Evolutionary conservation across 805 yeast species (phyloP).

Genomic region (Candida incommunis): DNA sequence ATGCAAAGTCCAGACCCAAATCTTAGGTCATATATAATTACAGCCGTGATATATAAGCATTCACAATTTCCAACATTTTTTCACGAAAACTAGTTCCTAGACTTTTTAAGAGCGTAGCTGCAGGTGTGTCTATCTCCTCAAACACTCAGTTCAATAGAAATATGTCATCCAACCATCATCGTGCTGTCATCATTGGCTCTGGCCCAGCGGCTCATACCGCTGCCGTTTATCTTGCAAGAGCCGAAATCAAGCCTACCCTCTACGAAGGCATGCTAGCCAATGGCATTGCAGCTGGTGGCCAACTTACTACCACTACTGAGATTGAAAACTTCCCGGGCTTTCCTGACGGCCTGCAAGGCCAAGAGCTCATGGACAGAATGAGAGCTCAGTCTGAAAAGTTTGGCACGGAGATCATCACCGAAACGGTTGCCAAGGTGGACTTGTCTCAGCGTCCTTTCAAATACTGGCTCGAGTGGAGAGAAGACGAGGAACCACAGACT

Average conservation of each 20-base stretch:
- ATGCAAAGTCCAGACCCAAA: neutral
- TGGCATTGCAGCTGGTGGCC: conserved; percentile 99
- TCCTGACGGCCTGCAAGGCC: conserved; percentile 83
- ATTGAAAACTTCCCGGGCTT: conserved; percentile 99
- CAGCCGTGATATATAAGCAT: no score
- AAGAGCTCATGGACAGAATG: conserved; percentile 88
- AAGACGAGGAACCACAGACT: conserved; percentile 80
- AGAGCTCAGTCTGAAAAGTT: conserved; percentile 73
- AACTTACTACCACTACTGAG: conserved; percentile 95
- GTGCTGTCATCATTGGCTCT: conserved; percentile 46
- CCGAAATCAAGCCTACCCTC: conserved; percentile 84
- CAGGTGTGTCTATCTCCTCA: neutral
- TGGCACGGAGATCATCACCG: conserved; percentile 91
- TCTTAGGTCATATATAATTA: no score
- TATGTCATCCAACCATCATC: conserved; percentile 13
- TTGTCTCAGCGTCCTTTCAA: conserved; percentile 82
- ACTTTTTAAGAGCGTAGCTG: neutral
- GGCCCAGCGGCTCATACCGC: conserved; percentile 99
- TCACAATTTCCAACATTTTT: neutral
- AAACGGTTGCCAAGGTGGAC: conserved; percentile 88
- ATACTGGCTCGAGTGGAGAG: conserved; percentile 92
- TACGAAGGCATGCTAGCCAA: conserved; percentile 96
- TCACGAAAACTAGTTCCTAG: neutral
- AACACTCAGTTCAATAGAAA: neutral
- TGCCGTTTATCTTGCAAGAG: conserved; percentile 91